Conservation (phyloP, 2,329 filamentous ascomycete genomes). For the Lasiodiplodia sp. region DNA sequence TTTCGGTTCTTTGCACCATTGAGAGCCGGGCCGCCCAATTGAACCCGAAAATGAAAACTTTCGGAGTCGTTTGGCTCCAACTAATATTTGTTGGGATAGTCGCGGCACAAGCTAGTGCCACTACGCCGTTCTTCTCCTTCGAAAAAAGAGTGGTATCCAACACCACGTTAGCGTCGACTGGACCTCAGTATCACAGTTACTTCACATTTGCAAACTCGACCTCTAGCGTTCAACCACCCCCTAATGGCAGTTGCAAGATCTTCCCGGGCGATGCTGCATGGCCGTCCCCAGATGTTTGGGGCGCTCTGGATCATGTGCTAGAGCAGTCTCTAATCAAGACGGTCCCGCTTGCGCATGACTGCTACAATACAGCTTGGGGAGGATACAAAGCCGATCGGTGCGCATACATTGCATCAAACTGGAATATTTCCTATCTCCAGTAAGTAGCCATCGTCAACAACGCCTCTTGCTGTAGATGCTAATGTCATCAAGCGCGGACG, state of each 20-base stretch:
- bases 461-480: slow-evolving; percentile 34
- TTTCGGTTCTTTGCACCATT: too few relatives aligned
- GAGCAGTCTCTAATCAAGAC: slow-evolving; percentile 54
- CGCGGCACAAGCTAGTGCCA: background rate
- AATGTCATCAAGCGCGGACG: slow-evolving; percentile 52
- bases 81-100: background rate
- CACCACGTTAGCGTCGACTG: background rate
- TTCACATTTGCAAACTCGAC: background rate
- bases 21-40: too few relatives aligned
- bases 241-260: slow-evolving; percentile 53
- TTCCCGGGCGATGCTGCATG: slow-evolving; percentile 56
- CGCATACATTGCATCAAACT: slow-evolving; percentile 37
- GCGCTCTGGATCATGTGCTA: slow-evolving; percentile 54
- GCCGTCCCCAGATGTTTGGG: slow-evolving; percentile 58
- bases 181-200: background rate
- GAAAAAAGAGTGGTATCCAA: background rate
- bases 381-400: slow-evolving; percentile 38
- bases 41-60: too few relatives aligned
- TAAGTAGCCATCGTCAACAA: slow-evolving; percentile 38
- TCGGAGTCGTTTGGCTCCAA: too few relatives aligned
- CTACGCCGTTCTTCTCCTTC: background rate
- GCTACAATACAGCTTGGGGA: slow-evolving; percentile 43
- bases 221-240: background rate
- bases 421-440: slow-evolving; percentile 41
- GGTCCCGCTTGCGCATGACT: slow-evolving; percentile 48